Evolutionary conservation across 495 filamentous ascomycete genomes (phyloP), one percentile per base, ranked within the genome.

Genomic region (Amphirosellinia nigrospora): DNA sequence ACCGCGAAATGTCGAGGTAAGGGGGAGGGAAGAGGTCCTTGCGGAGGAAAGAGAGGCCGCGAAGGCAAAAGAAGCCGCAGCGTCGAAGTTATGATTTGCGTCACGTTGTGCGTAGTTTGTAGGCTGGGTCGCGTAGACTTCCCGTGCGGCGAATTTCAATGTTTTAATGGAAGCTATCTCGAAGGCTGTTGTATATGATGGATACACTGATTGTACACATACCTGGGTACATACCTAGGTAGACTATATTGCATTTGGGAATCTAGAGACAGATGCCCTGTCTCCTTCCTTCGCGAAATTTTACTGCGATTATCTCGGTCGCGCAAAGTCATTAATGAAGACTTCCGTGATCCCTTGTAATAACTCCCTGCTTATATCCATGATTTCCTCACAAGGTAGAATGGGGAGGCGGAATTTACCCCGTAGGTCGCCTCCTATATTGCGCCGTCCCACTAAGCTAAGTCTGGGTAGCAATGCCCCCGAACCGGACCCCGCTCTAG

Each of bases 1-100:
- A 43, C 83, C 83, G n/a, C 82, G 78, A 41, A 81, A 88, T 59
- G 78, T 91, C 3, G 85, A 86, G 62, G 82, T 92, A 4, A 79
- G 80, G 39, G 81, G 78, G 77, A 86, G 82, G 73, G 83, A 83
- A 68, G 86, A 91, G 66, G 78, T 87, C 21, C 69, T 83, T 13
- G 78, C 74, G 11, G 80, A 80, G 60, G 78, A 82, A 67, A 79
- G 74, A 70, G 73, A 72, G 60, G 63, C 55, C 1, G 9, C 43
- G 11, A 72, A 56, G 48, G 67, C 6, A 15, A 28, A 53, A 63
- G 32, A 62, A 0, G 71, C 43, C 32, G 43, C 61, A 13, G 9
- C 30, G 16, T 38, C 73, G 28, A 77, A 73, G 61, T n/a, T 77
- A 64, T 79, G 55, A 76, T 38, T 13, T 3, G 32, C 8, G 19